These are phyloP conservation scores for Isoetes taiwanensis DNA, from an alignment of 75 land plant genomes.

Conservation along the genomic window DNA sequence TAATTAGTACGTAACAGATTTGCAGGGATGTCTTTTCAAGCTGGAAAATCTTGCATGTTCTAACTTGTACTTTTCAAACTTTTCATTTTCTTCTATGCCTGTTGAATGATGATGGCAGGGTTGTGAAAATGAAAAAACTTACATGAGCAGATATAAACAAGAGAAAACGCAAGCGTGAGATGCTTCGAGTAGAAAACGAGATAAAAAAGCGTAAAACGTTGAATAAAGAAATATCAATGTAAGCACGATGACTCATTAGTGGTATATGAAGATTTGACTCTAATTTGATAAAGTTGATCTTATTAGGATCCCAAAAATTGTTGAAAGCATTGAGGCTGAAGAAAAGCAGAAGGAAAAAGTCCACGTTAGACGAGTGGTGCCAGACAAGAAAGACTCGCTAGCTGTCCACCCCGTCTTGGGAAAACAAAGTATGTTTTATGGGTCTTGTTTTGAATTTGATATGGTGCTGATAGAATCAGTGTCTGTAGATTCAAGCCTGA, in stretches of 20 bases:
- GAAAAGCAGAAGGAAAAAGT: slow-evolving; percentile 51
- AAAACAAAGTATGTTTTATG: slow-evolving; percentile 43
- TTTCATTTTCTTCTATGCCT: background rate
- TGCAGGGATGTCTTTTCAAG: no score
- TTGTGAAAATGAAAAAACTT: slow-evolving; percentile 52
- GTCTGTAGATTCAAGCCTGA: slow-evolving; percentile 65
- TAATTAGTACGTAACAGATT: no score
- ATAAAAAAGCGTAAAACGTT: slow-evolving; percentile 30
- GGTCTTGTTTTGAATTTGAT: background rate
- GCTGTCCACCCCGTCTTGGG: slow-evolving; percentile 75
- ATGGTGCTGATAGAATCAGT: background rate
- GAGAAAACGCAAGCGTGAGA: slow-evolving; percentile 47
- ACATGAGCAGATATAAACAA: slow-evolving; percentile 69
- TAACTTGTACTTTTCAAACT: no score
- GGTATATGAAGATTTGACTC: no score
- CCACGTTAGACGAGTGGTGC: slow-evolving; percentile 45
- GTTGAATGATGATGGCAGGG: slow-evolving; percentile 18
- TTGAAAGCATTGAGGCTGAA: slow-evolving; percentile 54
- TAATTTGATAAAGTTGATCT: no score
- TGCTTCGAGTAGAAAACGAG: slow-evolving; percentile 40
- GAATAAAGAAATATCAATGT: slow-evolving; percentile 56
- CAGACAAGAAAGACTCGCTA: slow-evolving; percentile 47
- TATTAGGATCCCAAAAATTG: slow-evolving; percentile 58
- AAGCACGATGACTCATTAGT: no score
- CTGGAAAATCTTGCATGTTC: no score